Base-by-base conservation (phyloP, 2,329 filamentous ascomycete genomes). In the Colletotrichum brevisporum region DNA sequence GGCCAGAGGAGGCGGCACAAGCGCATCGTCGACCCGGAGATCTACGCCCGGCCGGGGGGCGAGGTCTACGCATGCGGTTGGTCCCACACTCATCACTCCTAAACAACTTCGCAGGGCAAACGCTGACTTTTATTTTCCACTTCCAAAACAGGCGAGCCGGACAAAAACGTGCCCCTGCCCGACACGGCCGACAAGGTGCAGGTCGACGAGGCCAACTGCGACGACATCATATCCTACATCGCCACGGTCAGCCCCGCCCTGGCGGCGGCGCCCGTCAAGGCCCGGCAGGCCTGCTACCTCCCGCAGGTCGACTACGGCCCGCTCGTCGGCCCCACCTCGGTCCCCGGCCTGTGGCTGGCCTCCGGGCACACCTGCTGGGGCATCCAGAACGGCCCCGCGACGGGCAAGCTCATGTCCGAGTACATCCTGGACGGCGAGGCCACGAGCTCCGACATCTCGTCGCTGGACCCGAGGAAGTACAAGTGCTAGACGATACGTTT, bases 331-430 rank as follows among this genome's bases (percentile, higher is more conserved):
- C 83, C 86, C 61, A 95, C 94, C 8, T 87, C 88, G 2, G 89
- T 91, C 0, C 88, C 89, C 6, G 94, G 95, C 0, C 76, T 98
- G 51, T 91, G 92, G 78, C 84, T 98, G 69, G 96, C 96, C 0
- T 88, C 94, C 0, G 96, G 96, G 0, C 96, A 99, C 83, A 97
- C 94, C 1, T 98, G 95, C 82, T 99, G 96, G 96, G 96, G 96
- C 0, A 97, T 99, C 24, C 95, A 98, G 82, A 98, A 99, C 82
- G 94, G 91, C 0, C 95, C 95, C 1, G 96, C 88, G 1, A 98
- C 95, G 8, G 93, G 93, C 4, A 93, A 91, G 80, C 79, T 95
- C 47, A 91, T 96, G 83, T 91, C 92, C 45, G 92, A 95, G 79
- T 90, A 93, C 80, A 82, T 96, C 2, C 90, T 95, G 75, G 92